Base-by-base conservation (phyloP, 306 rosid genomes). In the Macrotyloma uniflorum region DNA sequence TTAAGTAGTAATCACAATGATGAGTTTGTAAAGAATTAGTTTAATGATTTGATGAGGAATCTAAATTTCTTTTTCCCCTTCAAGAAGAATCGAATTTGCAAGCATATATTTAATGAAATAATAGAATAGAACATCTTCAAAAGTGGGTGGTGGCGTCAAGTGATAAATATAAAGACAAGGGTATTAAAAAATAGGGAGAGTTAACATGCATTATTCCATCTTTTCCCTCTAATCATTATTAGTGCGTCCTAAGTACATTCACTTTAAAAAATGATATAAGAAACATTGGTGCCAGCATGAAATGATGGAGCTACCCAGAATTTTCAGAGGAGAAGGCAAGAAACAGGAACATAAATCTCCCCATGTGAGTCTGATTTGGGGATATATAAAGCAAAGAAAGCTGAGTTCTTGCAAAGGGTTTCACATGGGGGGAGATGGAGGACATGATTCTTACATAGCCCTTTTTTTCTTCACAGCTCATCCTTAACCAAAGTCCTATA, bases 301-400 rank as follows among this genome's bases (percentile, higher is more conserved):
- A 88, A 84, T 83, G 86, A 87, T 81, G 85, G 86, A 80, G 83
- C 43, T 63, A 78, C 54, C 70, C 71, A 72, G 72, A 82, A 66
- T 62, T 45, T n/a, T 83, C 46, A 80, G 79, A 74, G 79, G 77
- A 40, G 77, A 83, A 18, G 64, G 62, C 80, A 67, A 47, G 79
- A 59, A 15, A 82, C 51, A 85, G 83, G 79, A 82, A 79, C 80
- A 84, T 43, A 76, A 79, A 86, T 64, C 68, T 58, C 45, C 83
- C 91, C 97, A 91, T 91, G 96, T 91, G 93, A 89, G 88, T 71
- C 23, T 86, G 89, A 89, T 89, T 90, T 85, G 88, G 91, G 70
- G 90, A 88, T 85, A 67, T 40, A 67, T 35, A 93, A 91, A 85
- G 93, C 87, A 90, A 87, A 81, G 83, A 80, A 86, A 83, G 93